Conservation (phyloP, 2,329 filamentous ascomycete species). For the Calonectria pseudoturangicola region DNA sequence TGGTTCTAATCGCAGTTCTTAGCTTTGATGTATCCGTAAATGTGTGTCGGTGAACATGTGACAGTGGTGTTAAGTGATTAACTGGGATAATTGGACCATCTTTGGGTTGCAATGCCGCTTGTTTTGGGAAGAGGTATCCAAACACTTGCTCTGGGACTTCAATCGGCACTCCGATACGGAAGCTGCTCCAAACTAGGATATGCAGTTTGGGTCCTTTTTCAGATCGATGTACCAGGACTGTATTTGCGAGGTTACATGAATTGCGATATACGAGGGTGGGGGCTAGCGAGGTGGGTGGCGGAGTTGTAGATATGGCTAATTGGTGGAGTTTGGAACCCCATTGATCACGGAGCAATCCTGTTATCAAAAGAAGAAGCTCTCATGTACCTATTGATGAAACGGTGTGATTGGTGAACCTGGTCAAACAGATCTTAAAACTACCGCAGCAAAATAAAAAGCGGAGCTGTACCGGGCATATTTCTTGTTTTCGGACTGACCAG, state of each 20-base stretch:
- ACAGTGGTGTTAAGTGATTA: conserved; percentile 28
- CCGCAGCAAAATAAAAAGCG: background rate
- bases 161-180: conserved; percentile 5
- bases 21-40: conserved; percentile 13
- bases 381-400: background rate
- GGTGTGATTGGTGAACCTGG: background rate
- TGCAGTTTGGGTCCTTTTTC: background rate
- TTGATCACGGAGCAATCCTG: conserved; percentile 1
- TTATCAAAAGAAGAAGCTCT: background rate
- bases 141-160: background rate
- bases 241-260: background rate
- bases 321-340: background rate
- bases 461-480: background rate
- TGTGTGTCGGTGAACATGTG: background rate
- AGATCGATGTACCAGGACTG: background rate
- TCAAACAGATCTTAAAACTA: conserved; percentile 1
- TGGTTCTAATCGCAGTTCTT: background rate
- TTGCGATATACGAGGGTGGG: background rate
- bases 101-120: background rate
- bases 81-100: background rate
- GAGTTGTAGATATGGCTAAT: background rate
- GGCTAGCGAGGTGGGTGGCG: background rate
- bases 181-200: conserved; percentile 1
- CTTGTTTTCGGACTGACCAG: background rate
- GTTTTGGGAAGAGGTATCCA: background rate